Percentiles rank a stretch among this genome's conserved stretches.
Evolutionary conservation across 2,329 filamentous ascomycete genomes (phyloP).

Genomic region (Hymenoscyphus linearis): DNA sequence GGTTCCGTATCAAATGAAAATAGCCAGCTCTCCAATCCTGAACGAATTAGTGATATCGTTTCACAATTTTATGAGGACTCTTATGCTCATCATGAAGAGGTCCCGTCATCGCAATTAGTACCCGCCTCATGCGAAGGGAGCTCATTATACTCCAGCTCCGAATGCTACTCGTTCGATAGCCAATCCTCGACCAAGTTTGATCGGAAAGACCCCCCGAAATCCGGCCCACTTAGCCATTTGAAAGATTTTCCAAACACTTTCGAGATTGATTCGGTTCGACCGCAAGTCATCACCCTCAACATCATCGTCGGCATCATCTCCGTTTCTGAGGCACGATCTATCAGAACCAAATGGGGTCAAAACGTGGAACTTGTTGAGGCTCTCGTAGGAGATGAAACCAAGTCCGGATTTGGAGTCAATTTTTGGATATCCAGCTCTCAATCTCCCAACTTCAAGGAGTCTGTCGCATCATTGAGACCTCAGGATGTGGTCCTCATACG

Average conservation of each 20-base stretch:
- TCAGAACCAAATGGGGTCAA: slow-evolving; percentile 61
- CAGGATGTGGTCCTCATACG: slow-evolving; percentile 76
- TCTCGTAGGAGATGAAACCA: slow-evolving; percentile 80
- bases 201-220: slow-evolving; percentile 23
- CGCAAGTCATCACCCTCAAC: slow-evolving; percentile 78
- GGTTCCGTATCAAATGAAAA: not conserved
- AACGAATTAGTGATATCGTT: slow-evolving; percentile 35
- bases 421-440: slow-evolving; percentile 63
- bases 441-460: slow-evolving; percentile 16
- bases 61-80: slow-evolving; percentile 75
- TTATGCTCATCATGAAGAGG: slow-evolving; percentile 61
- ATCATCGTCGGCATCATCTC: slow-evolving; percentile 76
- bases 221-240: slow-evolving; percentile 53
- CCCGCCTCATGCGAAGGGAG: slow-evolving; percentile 22
- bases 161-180: slow-evolving; percentile 31
- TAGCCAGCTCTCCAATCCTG: slow-evolving; percentile 11
- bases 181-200: slow-evolving; percentile 29
- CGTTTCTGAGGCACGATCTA: slow-evolving; percentile 59
- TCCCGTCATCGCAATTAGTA: slow-evolving; percentile 55
- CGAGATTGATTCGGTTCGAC: slow-evolving; percentile 61
- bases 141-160: slow-evolving; percentile 25
- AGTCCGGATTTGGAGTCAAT: slow-evolving; percentile 71
- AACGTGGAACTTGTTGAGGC: slow-evolving; percentile 67
- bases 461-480: slow-evolving; percentile 47
- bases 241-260: slow-evolving; percentile 62